Conservation (phyloP, 139 green algal genomes). For the Picochlorum costavermella region DNA sequence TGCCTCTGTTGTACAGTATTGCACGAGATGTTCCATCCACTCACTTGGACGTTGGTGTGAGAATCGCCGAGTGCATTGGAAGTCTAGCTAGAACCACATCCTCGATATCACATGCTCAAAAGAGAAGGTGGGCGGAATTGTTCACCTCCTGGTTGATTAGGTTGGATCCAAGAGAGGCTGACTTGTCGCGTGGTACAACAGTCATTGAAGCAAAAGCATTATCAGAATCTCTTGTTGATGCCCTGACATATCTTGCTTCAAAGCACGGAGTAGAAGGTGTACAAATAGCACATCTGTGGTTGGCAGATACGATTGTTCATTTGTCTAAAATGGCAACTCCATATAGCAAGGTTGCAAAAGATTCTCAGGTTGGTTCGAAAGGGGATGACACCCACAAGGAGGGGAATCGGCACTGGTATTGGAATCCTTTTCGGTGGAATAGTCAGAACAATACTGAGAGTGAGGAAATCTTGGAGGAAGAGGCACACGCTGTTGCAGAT, state of each 20-base stretch:
- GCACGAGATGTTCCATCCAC: conserved; percentile 8
- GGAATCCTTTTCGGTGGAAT: too few relatives aligned
- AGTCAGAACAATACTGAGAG: too few relatives aligned
- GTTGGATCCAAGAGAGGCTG: conserved; percentile 18
- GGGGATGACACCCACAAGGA: too few relatives aligned
- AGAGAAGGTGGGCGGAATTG: not conserved
- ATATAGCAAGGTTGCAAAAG: not conserved
- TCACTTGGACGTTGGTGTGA: conserved; percentile 1
- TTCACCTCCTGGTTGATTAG: conserved; percentile 2
- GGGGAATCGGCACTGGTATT: too few relatives aligned
- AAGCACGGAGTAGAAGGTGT: conserved; percentile 34
- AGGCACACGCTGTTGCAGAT: too few relatives aligned
- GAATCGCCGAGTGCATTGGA: not conserved
- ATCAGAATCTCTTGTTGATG: conserved; percentile 3
- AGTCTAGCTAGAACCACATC: not conserved
- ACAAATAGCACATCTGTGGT: conserved; percentile 54
- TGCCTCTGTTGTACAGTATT: conserved; percentile 35
- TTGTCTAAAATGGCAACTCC: conserved; percentile 35
- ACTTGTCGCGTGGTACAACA: conserved; percentile 16
- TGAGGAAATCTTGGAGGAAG: too few relatives aligned
- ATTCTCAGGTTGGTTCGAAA: not conserved
- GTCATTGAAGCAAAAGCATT: conserved; percentile 1
- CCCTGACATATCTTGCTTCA: conserved; percentile 27
- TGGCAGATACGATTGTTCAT: conserved; percentile 48
- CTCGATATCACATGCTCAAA: not conserved